Conservation (phyloP, 208 protist species). For the Wallacemonas sp. region DNA sequence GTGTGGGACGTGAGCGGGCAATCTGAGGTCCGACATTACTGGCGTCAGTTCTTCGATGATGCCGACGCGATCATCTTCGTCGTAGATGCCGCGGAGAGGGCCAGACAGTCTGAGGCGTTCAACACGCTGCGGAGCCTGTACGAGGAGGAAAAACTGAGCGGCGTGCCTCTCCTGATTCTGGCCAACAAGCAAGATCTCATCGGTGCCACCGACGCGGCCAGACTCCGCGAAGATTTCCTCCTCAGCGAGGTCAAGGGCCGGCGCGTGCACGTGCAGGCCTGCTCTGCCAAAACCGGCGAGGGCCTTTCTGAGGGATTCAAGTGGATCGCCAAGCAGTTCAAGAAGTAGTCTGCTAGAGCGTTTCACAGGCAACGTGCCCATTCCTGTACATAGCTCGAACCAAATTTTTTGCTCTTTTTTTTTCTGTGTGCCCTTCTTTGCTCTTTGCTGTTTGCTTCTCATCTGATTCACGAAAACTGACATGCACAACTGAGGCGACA, state of each 20-base stretch:
- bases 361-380: too few relatives aligned
- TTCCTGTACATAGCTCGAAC: not conserved
- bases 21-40: constrained; percentile 94
- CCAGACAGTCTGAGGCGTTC: constrained; percentile 89
- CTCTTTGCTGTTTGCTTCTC: not conserved
- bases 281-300: constrained; percentile 93
- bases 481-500: too few relatives aligned
- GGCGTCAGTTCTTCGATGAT: constrained; percentile 96
- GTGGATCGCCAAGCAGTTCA: constrained; percentile 86
- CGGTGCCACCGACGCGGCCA: constrained; percentile 73
- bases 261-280: constrained; percentile 93
- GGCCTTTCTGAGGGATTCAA: constrained; percentile 90
- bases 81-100: constrained; percentile 90
- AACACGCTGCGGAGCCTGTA: constrained; percentile 89
- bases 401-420: not conserved
- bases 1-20: constrained; percentile 98
- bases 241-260: constrained; percentile 83
- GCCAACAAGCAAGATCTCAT: constrained; percentile 98
- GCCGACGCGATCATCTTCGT: constrained; percentile 95
- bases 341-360: too few relatives aligned
- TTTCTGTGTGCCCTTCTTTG: too few relatives aligned
- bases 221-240: constrained; percentile 70
- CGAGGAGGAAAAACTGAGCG: constrained; percentile 93
- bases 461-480: too few relatives aligned
- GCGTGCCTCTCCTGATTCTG: constrained; percentile 94